phyloP scores from a whole-genome alignment of 768 basidiomycete species.

The Cyclocybe aegerita region DNA sequence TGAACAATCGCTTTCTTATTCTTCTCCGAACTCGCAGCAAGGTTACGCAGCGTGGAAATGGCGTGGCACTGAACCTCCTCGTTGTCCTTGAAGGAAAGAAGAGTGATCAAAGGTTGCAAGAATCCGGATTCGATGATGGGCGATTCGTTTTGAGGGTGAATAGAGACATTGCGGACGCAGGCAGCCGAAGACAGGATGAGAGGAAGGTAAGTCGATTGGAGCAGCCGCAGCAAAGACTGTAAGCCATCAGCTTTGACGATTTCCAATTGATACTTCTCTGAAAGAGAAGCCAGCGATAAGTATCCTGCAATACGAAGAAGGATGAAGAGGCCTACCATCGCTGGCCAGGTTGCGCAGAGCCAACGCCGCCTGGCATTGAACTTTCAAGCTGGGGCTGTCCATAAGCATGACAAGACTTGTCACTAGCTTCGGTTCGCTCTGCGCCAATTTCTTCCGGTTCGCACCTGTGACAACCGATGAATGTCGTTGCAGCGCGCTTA shows the following conservation, averaged over 20 bases:
- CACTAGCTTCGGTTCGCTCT: conserved; percentile 93
- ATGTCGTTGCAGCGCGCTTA: neutral
- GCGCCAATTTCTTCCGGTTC: conserved; percentile 93
- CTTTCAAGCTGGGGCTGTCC: conserved; percentile 97
- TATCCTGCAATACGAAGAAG: neutral
- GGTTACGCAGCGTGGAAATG: conserved; percentile 93
- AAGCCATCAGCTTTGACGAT: conserved; percentile 97
- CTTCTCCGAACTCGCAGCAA: conserved; percentile 96
- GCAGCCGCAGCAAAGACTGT: conserved; percentile 85
- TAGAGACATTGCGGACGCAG: conserved; percentile 98
- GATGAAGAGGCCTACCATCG: conserved; percentile 63
- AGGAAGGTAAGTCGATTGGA: conserved; percentile 96
- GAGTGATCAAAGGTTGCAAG: conserved; percentile 91
- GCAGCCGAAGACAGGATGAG: conserved; percentile 98
- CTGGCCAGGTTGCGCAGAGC: conserved; percentile 96
- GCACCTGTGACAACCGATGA: conserved; percentile 40
- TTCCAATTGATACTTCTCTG: conserved; percentile 98
- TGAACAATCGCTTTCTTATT: conserved; percentile 98
- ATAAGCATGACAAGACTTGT: conserved; percentile 91
- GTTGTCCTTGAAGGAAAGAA: conserved; percentile 97
- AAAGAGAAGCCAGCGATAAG: neutral
- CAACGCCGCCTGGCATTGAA: conserved; percentile 97
- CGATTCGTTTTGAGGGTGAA: conserved; percentile 97
- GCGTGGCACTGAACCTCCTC: conserved; percentile 99
- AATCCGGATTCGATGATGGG: conserved; percentile 99